A percentile compares a stretch with the other conserved stretches of the same genome.
Conservation (phyloP, 192 early-diverging fungal species). For the Coemansia sp. region DNA sequence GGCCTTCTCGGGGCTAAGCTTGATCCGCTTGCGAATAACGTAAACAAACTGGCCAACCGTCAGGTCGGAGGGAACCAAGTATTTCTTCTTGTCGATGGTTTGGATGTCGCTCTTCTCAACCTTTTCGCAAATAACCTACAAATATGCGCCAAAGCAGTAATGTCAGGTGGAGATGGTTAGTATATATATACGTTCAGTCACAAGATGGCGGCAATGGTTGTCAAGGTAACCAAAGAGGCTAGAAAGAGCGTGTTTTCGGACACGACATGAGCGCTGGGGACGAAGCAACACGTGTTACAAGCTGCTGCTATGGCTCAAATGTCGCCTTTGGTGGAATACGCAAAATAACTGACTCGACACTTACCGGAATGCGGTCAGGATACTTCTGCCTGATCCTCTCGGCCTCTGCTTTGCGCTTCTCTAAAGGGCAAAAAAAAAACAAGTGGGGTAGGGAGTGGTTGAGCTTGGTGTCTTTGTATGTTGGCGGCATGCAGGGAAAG, state of each 20-base stretch:
- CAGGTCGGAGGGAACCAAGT: constrained; percentile 93
- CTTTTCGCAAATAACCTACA: constrained; percentile 86
- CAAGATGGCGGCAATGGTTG: neutral
- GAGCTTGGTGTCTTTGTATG: neutral
- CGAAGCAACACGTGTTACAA: neutral
- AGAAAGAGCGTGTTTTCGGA: constrained; percentile 4
- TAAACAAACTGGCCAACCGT: constrained; percentile 99
- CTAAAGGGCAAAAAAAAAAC: constrained; percentile 50
- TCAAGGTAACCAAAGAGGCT: neutral
- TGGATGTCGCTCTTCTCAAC: constrained; percentile 97
- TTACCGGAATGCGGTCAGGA: constrained; percentile 84
- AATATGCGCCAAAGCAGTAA: neutral
- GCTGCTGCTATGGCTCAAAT: neutral
- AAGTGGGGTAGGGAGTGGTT: neutral
- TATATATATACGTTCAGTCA: neutral
- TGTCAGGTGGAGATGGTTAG: neutral
- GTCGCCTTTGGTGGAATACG: constrained; percentile 14
- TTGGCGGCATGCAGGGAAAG: neutral
- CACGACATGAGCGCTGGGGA: constrained; percentile 6
- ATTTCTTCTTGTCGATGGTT: constrained; percentile 99
- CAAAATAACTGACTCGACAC: constrained; percentile 17
- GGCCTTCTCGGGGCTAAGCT: constrained; percentile 95
- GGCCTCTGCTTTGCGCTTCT: constrained; percentile 95
- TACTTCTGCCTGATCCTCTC: constrained; percentile 97
- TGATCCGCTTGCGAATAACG: constrained; percentile 95